Evolutionary conservation across 2,329 filamentous ascomycete genomes (phyloP).

Genomic region (Fusarium caatingaense): DNA sequence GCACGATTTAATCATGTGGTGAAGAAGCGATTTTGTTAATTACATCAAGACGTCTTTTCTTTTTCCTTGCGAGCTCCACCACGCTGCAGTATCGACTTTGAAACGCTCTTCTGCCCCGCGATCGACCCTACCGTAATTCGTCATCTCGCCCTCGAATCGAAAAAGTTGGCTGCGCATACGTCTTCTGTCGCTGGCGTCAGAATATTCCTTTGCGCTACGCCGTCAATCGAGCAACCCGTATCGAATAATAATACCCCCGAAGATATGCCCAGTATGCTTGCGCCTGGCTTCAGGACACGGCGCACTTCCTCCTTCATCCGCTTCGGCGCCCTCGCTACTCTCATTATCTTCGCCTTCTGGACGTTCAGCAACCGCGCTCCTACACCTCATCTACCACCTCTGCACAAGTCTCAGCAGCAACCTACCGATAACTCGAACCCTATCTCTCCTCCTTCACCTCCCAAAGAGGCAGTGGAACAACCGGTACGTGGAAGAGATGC

Average conservation of each 20-base stretch:
- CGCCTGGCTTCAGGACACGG: constrained; percentile 56
- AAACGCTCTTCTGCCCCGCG: constrained; percentile 20
- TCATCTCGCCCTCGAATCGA: constrained; percentile 25
- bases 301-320: constrained; percentile 58
- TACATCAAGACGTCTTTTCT: constrained; percentile 5
- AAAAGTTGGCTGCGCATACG: constrained; percentile 25
- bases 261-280: constrained; percentile 50
- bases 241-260: constrained; percentile 5
- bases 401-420: constrained; percentile 19
- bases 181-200: constrained; percentile 42
- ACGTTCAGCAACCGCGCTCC: constrained; percentile 39
- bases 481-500: constrained; percentile 6
- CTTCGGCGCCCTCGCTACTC: constrained; percentile 52
- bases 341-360: constrained; percentile 52
- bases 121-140: constrained; percentile 28
- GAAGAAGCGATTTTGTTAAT: constrained; percentile 24
- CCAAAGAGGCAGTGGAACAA: not conserved
- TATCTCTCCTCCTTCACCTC: not conserved
- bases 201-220: constrained; percentile 21
- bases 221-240: constrained; percentile 6
- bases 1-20: constrained; percentile 28
- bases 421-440: not conserved
- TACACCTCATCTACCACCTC: constrained; percentile 9
- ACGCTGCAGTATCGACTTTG: not conserved
- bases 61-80: constrained; percentile 6